These are phyloP conservation scores for Biscogniauxia marginata DNA, from an alignment of 2,329 filamentous ascomycete species.

Conservation along the genomic window DNA sequence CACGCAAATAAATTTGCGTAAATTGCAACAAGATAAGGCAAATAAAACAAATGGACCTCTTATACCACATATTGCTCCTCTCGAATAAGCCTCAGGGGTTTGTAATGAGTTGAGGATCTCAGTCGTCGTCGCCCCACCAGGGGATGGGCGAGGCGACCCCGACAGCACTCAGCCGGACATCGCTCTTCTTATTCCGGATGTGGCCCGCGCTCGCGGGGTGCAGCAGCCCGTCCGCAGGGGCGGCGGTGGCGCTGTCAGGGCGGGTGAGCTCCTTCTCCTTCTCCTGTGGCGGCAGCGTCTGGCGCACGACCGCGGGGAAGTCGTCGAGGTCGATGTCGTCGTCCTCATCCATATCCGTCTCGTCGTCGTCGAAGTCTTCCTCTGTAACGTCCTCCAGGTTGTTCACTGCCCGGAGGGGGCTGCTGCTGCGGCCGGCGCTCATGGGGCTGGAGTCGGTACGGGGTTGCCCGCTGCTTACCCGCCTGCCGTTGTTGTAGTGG, in stretches of 20 bases:
- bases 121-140: conserved; percentile 44
- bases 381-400: conserved; percentile 9
- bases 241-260: conserved; percentile 34
- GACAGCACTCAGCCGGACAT: conserved; percentile 43
- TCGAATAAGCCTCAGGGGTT: no score
- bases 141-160: conserved; percentile 34
- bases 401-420: conserved; percentile 3
- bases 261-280: conserved; percentile 32
- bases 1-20: no score
- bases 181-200: conserved; percentile 35
- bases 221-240: conserved; percentile 14
- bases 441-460: conserved; percentile 21
- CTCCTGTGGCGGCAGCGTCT: conserved; percentile 1
- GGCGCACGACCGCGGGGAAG: conserved; percentile 13
- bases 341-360: conserved; percentile 3
- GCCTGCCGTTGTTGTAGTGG: conserved; percentile 1
- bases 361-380: conserved; percentile 3
- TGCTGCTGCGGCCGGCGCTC: conserved; percentile 12
- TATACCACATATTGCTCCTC: no score
- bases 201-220: conserved; percentile 22
- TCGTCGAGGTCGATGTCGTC: conserved; percentile 22
- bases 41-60: no score
- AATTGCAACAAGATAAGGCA: no score
- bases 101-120: conserved; percentile 28
- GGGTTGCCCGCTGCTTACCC: conserved; percentile 11